Conservation (phyloP, 192 early-diverging fungal genomes). For the Phlyctochytrium bullatum region DNA sequence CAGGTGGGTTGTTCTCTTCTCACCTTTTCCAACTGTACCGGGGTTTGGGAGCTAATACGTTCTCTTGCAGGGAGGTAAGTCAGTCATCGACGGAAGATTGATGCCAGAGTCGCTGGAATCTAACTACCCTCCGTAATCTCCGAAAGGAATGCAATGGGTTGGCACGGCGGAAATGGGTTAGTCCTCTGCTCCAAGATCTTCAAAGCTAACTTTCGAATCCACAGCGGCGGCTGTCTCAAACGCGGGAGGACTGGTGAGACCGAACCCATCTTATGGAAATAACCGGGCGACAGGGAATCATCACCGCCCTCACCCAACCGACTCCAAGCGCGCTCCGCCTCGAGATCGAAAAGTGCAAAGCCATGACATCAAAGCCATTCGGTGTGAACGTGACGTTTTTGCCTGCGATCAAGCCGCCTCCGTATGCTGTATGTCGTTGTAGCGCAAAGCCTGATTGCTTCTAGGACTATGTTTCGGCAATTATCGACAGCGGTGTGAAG, state of each 20-base stretch:
- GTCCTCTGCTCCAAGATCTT: slow-evolving; percentile 67
- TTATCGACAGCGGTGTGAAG: slow-evolving; percentile 75
- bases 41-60: no score
- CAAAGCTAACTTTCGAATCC: slow-evolving; percentile 70
- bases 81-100: not conserved
- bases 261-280: not conserved
- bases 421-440: slow-evolving; percentile 54
- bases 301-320: slow-evolving; percentile 79
- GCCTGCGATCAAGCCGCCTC: slow-evolving; percentile 75
- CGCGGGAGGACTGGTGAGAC: not conserved
- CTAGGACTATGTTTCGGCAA: slow-evolving; percentile 63
- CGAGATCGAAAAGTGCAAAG: slow-evolving; percentile 70
- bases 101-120: no score
- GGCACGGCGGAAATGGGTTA: slow-evolving; percentile 58
- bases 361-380: slow-evolving; percentile 75
- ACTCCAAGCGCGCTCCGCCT: slow-evolving; percentile 67
- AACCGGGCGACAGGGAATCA: slow-evolving; percentile 40
- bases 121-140: no score
- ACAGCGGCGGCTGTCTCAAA: not conserved
- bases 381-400: slow-evolving; percentile 80
- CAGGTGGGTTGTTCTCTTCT: slow-evolving; percentile 29
- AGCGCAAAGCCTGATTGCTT: not conserved
- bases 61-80: slow-evolving; percentile 6
- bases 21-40: not conserved
- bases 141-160: slow-evolving; percentile 81